Evolutionary conservation across 2,329 filamentous ascomycete species (phyloP).

Genomic region (Talaromyces sp.): DNA sequence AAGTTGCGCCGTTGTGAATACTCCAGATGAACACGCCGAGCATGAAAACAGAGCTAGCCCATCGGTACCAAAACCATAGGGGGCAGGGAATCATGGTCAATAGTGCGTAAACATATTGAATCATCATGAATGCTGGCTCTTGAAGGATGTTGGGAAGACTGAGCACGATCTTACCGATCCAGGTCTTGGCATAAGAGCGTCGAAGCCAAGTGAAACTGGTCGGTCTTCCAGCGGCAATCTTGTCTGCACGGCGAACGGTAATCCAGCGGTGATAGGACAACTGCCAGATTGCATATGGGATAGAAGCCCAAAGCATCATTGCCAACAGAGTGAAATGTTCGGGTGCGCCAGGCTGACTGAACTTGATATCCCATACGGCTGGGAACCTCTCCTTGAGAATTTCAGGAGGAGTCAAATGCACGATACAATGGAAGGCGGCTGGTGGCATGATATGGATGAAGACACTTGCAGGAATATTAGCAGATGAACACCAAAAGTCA

Average conservation of each 20-base stretch:
- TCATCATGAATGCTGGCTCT: slow-evolving; percentile 90
- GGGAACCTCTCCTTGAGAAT: slow-evolving; percentile 72
- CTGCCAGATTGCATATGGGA: slow-evolving; percentile 93
- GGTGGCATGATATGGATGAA: slow-evolving; percentile 99
- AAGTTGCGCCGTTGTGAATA: slow-evolving; percentile 94
- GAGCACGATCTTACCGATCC: slow-evolving; percentile 83
- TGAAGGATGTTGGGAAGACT: slow-evolving; percentile 73
- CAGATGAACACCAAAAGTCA: neutral
- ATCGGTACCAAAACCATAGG: slow-evolving; percentile 88
- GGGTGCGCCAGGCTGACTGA: slow-evolving; percentile 64
- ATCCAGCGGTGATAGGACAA: slow-evolving; percentile 91
- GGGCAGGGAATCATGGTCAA: slow-evolving; percentile 93
- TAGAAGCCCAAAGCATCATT: slow-evolving; percentile 92
- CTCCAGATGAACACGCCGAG: slow-evolving; percentile 86
- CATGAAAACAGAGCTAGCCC: slow-evolving; percentile 75
- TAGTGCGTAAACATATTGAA: slow-evolving; percentile 88
- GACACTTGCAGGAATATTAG: slow-evolving; percentile 52
- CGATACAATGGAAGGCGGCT: slow-evolving; percentile 85
- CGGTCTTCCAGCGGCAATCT: slow-evolving; percentile 91
- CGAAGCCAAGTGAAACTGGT: slow-evolving; percentile 98
- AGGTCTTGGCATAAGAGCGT: slow-evolving; percentile 82
- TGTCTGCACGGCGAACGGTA: slow-evolving; percentile 87
- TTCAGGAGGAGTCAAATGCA: slow-evolving; percentile 71
- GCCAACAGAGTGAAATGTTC: slow-evolving; percentile 75
- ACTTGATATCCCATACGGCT: slow-evolving; percentile 78